Base-by-base conservation (phyloP, 2,329 filamentous ascomycete genomes). In the Teratosphaeria viscida region DNA sequence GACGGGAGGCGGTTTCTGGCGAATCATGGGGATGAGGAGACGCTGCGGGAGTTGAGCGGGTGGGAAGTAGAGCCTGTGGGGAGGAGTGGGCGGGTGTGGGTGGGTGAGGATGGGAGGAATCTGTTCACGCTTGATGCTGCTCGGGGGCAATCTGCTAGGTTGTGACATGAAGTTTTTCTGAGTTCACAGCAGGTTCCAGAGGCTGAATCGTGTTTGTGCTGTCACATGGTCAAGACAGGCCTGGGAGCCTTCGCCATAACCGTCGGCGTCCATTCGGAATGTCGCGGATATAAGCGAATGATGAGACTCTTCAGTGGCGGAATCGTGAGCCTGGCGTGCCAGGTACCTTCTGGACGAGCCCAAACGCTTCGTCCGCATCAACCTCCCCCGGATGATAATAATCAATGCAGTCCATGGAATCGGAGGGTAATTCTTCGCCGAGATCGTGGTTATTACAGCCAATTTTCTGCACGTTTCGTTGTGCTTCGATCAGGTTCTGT, bases 1-100 rank as follows among this genome's bases (percentile, higher is more conserved):
- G 78, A 72, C 58, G 74, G 74, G 0, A 73, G 77, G 58, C 75
- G 83, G 0, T 84, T 85, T 63, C 61, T 85, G 3, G 82, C 83
- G 0, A 85, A 85, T 62, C 76, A 82, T 67, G 80, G 72, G 0
- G 79, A 84, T 70, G 76, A 76, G 27, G 64, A 63, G 11, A 82
- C 81, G 1, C 64, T 84, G 61, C 64, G 68, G 27, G 69, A 75
- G 39, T 72, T 84, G 60, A 72, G 75, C 0, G 77, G 75, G 59
- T 71, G 66, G 14, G 64, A 66, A 0, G 71, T 70, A 4, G 81
- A 84, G 66, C 76, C 76, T 10, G 75, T 84, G 57, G 81, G 81
- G 2, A 73, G 73, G 61, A 68, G 57, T 10, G 81, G 81, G 1
- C 75, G 72, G 67, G 80, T 83, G 2, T 71, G 62, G 60, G 65